Conservation (phyloP, 441 rosid species). For the Euphorbia corollata region DNA sequence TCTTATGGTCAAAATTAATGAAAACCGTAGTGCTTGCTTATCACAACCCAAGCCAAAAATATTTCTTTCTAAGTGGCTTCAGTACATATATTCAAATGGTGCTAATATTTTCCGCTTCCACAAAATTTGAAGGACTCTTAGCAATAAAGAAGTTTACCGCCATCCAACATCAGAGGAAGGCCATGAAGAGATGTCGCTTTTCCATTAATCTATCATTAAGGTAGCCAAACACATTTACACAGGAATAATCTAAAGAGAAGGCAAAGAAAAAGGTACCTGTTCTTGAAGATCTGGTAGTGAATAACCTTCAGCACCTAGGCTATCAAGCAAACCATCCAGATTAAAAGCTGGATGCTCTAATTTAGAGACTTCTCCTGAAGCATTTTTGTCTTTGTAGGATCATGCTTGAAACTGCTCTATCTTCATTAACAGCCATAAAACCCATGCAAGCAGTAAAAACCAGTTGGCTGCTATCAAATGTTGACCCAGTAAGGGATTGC, state of each 20-base stretch:
- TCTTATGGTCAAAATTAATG: conserved; percentile 6
- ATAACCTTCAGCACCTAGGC: conserved; percentile 55
- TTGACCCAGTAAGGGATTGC: conserved; percentile 90
- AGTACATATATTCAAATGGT: background rate
- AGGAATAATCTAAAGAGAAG: conserved; percentile 9
- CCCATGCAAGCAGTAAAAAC: conserved; percentile 99
- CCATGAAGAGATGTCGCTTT: background rate
- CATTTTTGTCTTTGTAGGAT: conserved; percentile 45
- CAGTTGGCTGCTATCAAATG: conserved; percentile 99
- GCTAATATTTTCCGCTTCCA: background rate
- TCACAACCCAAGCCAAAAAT: background rate
- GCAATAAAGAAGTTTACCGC: background rate
- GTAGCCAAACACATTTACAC: conserved; percentile 4
- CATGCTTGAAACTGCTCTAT: conserved; percentile 75
- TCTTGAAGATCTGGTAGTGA: conserved; percentile 81
- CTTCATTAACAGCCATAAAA: conserved; percentile 74
- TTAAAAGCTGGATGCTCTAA: conserved; percentile 32
- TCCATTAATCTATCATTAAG: background rate
- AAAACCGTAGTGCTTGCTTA: background rate
- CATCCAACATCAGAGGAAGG: background rate
- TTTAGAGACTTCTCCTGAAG: conserved; percentile 39
- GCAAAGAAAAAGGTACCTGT: conserved; percentile 50
- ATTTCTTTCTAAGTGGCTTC: background rate
- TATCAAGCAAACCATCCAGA: conserved; percentile 58
- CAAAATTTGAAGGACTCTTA: background rate